phyloP scores from a whole-genome alignment of 768 basidiomycete genomes.

The Boletus rufocinnamomeus region DNA sequence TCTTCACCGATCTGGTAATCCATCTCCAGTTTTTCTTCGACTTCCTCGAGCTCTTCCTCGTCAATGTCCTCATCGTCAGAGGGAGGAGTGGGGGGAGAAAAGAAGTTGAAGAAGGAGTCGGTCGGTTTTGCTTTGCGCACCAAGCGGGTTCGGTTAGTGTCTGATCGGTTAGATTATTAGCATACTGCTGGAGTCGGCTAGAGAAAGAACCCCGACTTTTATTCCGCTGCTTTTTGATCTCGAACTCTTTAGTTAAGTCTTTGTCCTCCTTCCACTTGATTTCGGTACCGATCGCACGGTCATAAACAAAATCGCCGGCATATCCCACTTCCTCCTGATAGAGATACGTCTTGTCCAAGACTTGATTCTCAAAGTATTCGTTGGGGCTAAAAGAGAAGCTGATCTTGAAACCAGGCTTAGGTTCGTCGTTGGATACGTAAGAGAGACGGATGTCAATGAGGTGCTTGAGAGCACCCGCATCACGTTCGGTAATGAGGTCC shows the following conservation, averaged over 20 bases:
- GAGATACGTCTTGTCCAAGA: slow-evolving; percentile 90
- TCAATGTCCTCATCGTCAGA: slow-evolving; percentile 72
- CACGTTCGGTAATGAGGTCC: slow-evolving; percentile 92
- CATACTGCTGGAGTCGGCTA: not conserved
- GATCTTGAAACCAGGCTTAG: slow-evolving; percentile 90
- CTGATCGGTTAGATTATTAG: slow-evolving; percentile 38
- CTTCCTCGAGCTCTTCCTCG: slow-evolving; percentile 83
- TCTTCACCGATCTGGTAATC: slow-evolving; percentile 99
- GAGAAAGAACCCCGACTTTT: slow-evolving; percentile 64
- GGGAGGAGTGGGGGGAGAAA: slow-evolving; percentile 78
- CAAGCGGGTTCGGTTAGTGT: slow-evolving; percentile 81
- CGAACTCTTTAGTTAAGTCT: slow-evolving; percentile 95
- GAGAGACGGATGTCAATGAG: slow-evolving; percentile 79
- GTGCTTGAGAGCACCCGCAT: slow-evolving; percentile 80
- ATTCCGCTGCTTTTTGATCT: slow-evolving; percentile 99
- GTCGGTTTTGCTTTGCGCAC: slow-evolving; percentile 86
- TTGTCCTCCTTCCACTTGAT: slow-evolving; percentile 99
- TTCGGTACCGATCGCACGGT: slow-evolving; percentile 86
- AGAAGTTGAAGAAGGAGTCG: slow-evolving; percentile 99
- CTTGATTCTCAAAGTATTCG: slow-evolving; percentile 83
- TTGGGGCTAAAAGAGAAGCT: slow-evolving; percentile 79
- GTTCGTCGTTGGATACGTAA: slow-evolving; percentile 65
- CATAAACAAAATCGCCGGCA: slow-evolving; percentile 94
- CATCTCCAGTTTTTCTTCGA: slow-evolving; percentile 91
- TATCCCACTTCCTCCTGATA: slow-evolving; percentile 95